These are phyloP conservation scores for Daldinia decipiens DNA, from an alignment of 495 filamentous ascomycete species.

Conservation along the genomic window DNA sequence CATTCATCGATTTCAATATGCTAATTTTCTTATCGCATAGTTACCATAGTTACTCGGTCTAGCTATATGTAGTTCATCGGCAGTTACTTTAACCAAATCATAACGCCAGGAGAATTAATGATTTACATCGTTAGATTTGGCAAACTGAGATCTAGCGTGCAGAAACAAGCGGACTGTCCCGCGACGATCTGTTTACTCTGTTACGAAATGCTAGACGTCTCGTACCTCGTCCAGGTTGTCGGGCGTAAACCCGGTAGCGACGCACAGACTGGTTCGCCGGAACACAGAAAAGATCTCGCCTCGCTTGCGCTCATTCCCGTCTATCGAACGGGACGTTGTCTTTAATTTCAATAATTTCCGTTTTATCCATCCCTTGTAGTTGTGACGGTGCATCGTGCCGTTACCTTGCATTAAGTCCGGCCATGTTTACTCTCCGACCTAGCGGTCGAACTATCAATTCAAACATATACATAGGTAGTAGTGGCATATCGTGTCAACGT, in stretches of 20 bases:
- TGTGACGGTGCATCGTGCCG: constrained; percentile 31
- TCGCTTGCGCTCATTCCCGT: constrained; percentile 26
- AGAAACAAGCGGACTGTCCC: constrained; percentile 26
- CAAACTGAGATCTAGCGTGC: not conserved
- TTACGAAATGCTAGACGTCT: constrained; percentile 5
- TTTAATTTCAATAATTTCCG: constrained; percentile 24
- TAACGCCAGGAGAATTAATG: not conserved
- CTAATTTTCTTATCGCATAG: not conserved
- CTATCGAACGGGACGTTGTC: constrained; percentile 19
- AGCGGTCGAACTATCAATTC: constrained; percentile 23
- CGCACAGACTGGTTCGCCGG: constrained; percentile 42
- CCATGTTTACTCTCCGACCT: constrained; percentile 20
- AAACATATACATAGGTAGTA: no score
- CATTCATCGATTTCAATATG: not conserved
- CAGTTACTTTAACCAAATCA: constrained; percentile 18
- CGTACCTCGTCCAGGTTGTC: constrained; percentile 16
- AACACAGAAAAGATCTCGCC: constrained; percentile 37
- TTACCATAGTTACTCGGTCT: no score
- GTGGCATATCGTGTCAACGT: not conserved
- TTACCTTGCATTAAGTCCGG: constrained; percentile 34
- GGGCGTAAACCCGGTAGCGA: constrained; percentile 21
- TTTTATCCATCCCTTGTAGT: constrained; percentile 10
- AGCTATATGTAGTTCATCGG: constrained; percentile 8
- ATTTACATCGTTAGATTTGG: not conserved
- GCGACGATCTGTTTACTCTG: constrained; percentile 16